These are phyloP conservation scores for Pseudoturritis turrita DNA, from an alignment of 345 rosid species.

Conservation along the genomic window DNA sequence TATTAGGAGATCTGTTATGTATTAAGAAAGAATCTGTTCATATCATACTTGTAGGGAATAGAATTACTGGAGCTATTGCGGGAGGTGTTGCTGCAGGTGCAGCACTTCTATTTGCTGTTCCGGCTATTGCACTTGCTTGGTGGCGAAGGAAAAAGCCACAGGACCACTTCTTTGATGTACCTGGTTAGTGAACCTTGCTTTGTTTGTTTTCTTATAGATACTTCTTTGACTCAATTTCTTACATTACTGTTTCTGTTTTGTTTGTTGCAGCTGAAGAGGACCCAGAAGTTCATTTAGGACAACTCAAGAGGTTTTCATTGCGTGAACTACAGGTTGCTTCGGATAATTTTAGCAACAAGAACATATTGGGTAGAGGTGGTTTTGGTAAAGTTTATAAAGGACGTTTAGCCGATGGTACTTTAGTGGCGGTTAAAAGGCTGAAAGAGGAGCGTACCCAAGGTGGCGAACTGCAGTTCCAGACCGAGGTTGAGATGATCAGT, in stretches of 20 bases:
- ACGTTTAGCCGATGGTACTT: conserved; percentile 65
- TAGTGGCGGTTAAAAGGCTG: conserved; percentile 91
- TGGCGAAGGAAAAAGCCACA: conserved; percentile 74
- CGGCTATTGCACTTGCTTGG: conserved; percentile 77
- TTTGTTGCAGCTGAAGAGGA: conserved; percentile 82
- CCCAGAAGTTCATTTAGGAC: conserved; percentile 90
- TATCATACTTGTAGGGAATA: conserved; percentile 32
- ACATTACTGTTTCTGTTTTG: neutral
- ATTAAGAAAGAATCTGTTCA: conserved; percentile 12
- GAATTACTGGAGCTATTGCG: conserved; percentile 78
- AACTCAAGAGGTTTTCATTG: conserved; percentile 80
- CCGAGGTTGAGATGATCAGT: conserved; percentile 98
- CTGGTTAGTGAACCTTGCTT: conserved; percentile 51
- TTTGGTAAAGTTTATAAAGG: conserved; percentile 95
- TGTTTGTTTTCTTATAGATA: neutral
- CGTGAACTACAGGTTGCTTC: conserved; percentile 88
- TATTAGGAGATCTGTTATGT: neutral
- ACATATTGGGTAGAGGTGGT: conserved; percentile 92
- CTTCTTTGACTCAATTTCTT: conserved; percentile 2
- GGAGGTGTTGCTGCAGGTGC: conserved; percentile 99
- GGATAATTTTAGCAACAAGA: conserved; percentile 79
- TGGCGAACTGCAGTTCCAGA: conserved; percentile 84
- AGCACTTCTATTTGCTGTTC: conserved; percentile 87
- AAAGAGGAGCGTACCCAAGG: conserved; percentile 79
- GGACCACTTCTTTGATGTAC: conserved; percentile 93